Base-by-base conservation (phyloP, 805 yeast species). In the Torulaspora indica region DNA sequence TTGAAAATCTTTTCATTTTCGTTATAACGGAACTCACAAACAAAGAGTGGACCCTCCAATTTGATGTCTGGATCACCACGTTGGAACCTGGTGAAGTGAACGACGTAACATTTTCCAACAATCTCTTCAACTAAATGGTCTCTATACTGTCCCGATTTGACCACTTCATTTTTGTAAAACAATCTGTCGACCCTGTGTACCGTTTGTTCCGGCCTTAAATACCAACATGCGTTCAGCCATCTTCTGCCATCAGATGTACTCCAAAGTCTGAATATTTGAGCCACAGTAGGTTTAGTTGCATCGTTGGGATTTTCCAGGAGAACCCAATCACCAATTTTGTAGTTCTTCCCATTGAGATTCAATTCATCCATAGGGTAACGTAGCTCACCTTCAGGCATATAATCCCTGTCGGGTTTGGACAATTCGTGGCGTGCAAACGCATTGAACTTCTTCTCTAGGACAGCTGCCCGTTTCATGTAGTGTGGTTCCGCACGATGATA, bases 151-250 rank as follows among this genome's bases (percentile, higher is more conserved):
- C 96, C 96, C 1, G 96, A 84, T 67, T 93, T 93, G 66, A 91
- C 88, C 28, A 93, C 98, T 69, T 93, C 98, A 62, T 93, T 89
- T 54, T 83, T 88, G 68, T 85, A 87, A 64, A 93, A 93, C 44
- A 89, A 68, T 58, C 96, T 74, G 67, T 93, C 98, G 35, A 75
- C 83, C 55, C 95, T 77, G 66, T 93, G 98, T 35, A 93, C 95
- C 0, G 98, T 93, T 73, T 95, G 97, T 64, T 93, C 98, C 1
- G 98, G 96, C 55, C 98, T 79, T 59, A 87, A 84, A 67, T 91
- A 93, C 98, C 98, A 93, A 71, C 98, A 93, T 31, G 87, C 95
- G 62, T 93, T 91, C 60, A 90, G 77, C 80, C 90, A 90, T 48
- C 82, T 77, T 56, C 82, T 81, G 43, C 90, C 95, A 52, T 89